These are phyloP conservation scores for Auriscalpium microsporum DNA, from an alignment of 768 basidiomycete genomes.

Conservation along the genomic window DNA sequence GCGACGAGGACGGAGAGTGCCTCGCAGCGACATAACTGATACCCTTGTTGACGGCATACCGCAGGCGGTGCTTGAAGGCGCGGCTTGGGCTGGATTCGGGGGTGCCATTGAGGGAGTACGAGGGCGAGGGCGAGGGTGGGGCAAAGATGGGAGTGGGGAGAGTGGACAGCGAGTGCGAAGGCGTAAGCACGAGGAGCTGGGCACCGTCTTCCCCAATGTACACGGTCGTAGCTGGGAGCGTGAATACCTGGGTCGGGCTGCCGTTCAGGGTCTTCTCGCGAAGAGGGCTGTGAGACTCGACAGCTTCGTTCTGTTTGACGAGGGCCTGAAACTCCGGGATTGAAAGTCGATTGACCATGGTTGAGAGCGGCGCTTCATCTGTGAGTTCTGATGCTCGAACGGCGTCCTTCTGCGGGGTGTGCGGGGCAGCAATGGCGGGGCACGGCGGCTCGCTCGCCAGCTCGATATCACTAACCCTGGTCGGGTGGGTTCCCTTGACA, in stretches of 20 bases:
- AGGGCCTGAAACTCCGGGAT: no score
- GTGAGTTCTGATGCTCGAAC: no score
- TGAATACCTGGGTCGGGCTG: not conserved
- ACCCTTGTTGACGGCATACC: not conserved
- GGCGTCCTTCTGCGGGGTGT: no score
- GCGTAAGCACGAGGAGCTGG: not conserved
- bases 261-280: not conserved
- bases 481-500: not conserved
- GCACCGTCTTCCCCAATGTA: not conserved
- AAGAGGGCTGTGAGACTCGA: no score
- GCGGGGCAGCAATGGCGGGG: no score
- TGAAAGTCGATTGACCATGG: no score
- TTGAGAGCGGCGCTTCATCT: no score
- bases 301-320: no score
- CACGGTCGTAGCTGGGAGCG: not conserved
- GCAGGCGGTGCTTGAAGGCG: not conserved
- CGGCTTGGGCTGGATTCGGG: slow-evolving; percentile 3
- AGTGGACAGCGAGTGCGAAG: not conserved
- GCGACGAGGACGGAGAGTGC: not conserved
- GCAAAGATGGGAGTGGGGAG: not conserved
- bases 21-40: not conserved
- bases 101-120: not conserved
- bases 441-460: no score
- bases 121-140: not conserved
- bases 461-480: no score